Base-by-base conservation (phyloP, 129 eudicot genomes). In the Solidago caesia region DNA sequence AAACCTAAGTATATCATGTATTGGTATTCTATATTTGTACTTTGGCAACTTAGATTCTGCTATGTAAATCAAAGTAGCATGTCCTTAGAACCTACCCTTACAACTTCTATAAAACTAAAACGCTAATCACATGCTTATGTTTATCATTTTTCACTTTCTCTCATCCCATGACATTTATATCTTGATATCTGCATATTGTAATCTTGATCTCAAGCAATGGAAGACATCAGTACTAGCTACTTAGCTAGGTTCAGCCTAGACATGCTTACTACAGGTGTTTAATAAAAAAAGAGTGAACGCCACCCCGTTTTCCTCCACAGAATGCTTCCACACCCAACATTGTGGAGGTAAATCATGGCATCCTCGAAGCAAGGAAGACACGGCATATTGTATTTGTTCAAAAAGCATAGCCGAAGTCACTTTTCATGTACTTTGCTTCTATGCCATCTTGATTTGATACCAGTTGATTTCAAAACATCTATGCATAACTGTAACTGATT, bases 181-280 rank as follows among this genome's bases (percentile, higher is more conserved):
- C 21, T 21, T 21, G 21, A 21, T 21, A 21, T 21, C 21, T 21
- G 21, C 21, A 21, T 21, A 21, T 21, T 0, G 43, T 27, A 16
- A 51, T 69, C 25, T 51, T 51, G 47, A 69, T 47, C 44, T 60
- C 41, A 60, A 53, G 12, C 29, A 12, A 6, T 13, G 47, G 13
- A 69, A 29, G 44, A 69, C 59, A 55, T 48, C 41, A 55, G 11
- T 68, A 26, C 59, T 33, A 33, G 62, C 59, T 51, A 27, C 21
- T 21, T 21, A 21, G 21, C 21, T 21, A 21, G 74, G 62, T 29
- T 69, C 51, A 27, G 27, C 33, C 47, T 49, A 29, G 63, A 70
- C 74, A 70, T 70, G 74, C 47, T 8, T 51, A 51, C 63, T 49
- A 9, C 71, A 51, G 14, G 46, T 70, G 75, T 53, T 53, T 21